phyloP scores from a whole-genome alignment of 2,329 filamentous ascomycete genomes.

The Fonsecaea multimorphosa region DNA sequence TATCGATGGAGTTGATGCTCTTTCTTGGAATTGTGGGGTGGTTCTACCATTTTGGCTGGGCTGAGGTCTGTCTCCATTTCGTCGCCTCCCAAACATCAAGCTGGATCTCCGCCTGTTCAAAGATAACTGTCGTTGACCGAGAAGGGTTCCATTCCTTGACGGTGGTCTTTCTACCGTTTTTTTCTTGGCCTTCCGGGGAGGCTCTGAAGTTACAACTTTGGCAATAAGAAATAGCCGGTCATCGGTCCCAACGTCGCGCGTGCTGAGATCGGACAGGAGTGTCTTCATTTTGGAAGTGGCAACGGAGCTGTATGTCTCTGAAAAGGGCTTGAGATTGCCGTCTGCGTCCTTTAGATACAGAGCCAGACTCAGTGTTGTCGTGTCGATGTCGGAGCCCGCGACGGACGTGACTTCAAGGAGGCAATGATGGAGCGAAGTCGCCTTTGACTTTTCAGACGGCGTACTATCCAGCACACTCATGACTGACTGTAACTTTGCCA shows the following conservation, averaged over 20 bases:
- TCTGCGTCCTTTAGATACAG: constrained; percentile 74
- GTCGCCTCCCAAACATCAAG: constrained; percentile 48
- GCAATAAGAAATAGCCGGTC: constrained; percentile 80
- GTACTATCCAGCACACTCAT: constrained; percentile 92
- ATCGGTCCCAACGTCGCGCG: constrained; percentile 70
- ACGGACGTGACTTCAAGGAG: constrained; percentile 85
- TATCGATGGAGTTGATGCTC: constrained; percentile 31
- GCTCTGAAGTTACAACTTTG: constrained; percentile 71
- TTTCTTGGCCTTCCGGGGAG: constrained; percentile 42
- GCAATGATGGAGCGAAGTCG: constrained; percentile 66
- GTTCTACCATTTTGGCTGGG: constrained; percentile 43
- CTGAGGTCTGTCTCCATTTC: constrained; percentile 37
- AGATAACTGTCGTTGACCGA: constrained; percentile 34
- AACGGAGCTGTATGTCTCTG: constrained; percentile 76
- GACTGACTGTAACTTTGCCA: constrained; percentile 88
- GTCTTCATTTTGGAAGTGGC: constrained; percentile 76
- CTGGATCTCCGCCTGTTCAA: constrained; percentile 49
- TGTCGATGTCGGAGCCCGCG: constrained; percentile 74
- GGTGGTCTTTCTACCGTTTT: constrained; percentile 28
- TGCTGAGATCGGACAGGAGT: constrained; percentile 83
- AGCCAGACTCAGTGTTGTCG: constrained; percentile 76
- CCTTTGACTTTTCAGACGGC: constrained; percentile 70
- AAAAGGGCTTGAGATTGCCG: constrained; percentile 69
- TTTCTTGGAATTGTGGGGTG: constrained; percentile 27
- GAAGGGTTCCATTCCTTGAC: constrained; percentile 39